Evolutionary conservation across 441 rosid species (phyloP).

Genomic region (Mallotus repandus): DNA sequence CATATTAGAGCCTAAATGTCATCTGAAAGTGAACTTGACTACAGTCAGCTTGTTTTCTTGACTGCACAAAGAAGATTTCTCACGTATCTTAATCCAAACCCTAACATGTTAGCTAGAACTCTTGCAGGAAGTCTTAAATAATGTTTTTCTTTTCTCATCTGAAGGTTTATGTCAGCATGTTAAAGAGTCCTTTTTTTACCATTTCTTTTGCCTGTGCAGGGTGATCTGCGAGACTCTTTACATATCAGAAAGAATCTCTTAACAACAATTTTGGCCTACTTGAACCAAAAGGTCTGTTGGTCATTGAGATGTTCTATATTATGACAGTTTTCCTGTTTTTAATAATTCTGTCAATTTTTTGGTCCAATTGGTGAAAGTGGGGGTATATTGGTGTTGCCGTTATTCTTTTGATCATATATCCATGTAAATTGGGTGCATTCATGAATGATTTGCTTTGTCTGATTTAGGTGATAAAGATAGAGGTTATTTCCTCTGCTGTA

Average conservation of each 20-base stretch:
- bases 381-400: not conserved
- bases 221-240: conserved; percentile 72
- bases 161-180: not conserved
- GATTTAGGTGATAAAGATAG: conserved; percentile 3
- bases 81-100: not conserved
- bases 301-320: conserved; percentile 12
- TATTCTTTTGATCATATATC: not conserved
- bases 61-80: not conserved
- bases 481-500: not conserved
- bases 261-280: conserved; percentile 54
- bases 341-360: not conserved
- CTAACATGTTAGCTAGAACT: too few species aligned
- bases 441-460: not conserved
- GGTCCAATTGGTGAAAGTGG: not conserved
- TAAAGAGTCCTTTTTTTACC: too few species aligned
- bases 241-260: conserved; percentile 81
- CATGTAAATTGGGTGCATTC: not conserved
- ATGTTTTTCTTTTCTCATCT: not conserved
- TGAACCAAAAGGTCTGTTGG: conserved; percentile 68
- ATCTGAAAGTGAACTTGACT: not conserved
- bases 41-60: not conserved
- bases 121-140: not conserved
- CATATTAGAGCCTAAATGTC: not conserved
- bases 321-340: not conserved
- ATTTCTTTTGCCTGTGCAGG: conserved; percentile 44